Conservation (phyloP, 148 eudicot genomes). For the Diospyros kaki region DNA sequence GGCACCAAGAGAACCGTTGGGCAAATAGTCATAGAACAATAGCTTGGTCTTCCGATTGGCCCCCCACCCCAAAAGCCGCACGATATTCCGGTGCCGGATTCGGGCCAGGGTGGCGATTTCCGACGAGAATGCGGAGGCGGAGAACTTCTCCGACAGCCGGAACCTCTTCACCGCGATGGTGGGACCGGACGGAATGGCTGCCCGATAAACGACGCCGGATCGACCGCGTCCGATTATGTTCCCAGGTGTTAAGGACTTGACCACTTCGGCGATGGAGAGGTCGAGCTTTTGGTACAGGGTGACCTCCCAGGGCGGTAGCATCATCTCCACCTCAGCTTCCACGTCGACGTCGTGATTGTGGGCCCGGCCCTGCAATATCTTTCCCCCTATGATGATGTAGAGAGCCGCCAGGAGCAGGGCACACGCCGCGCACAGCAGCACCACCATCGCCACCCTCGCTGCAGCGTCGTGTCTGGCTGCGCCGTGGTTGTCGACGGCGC, state of each 20-base stretch:
- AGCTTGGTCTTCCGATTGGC: conserved; percentile 63
- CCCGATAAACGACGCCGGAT: conserved; percentile 63
- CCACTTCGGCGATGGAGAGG: conserved; percentile 66
- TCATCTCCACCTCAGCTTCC: conserved; percentile 60
- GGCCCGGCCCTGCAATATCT: conserved; percentile 20
- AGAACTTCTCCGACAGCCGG: conserved; percentile 44
- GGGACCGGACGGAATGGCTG: conserved; percentile 30
- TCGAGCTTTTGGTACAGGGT: conserved; percentile 81
- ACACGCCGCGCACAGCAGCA: conserved; percentile 59
- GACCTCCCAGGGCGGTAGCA: conserved; percentile 80
- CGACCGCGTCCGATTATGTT: conserved; percentile 69
- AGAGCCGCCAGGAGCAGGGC: conserved; percentile 51
- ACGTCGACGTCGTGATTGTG: conserved; percentile 14
- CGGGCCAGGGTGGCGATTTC: conserved; percentile 73
- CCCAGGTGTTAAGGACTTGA: conserved; percentile 39
- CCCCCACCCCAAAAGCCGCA: conserved; percentile 77
- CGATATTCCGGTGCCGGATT: conserved; percentile 79
- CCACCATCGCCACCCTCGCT: conserved; percentile 68
- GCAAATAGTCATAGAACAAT: conserved; percentile 66
- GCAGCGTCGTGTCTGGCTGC: conserved; percentile 20
- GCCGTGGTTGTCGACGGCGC: conserved; percentile 20
- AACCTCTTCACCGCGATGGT: conserved; percentile 68
- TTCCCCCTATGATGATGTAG: conserved; percentile 52
- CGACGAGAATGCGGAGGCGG: conserved; percentile 63
- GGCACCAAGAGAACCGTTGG: conserved; percentile 63